phyloP scores from a whole-genome alignment of 176 grass and related monocot species.

The Musa schizocarpa region DNA sequence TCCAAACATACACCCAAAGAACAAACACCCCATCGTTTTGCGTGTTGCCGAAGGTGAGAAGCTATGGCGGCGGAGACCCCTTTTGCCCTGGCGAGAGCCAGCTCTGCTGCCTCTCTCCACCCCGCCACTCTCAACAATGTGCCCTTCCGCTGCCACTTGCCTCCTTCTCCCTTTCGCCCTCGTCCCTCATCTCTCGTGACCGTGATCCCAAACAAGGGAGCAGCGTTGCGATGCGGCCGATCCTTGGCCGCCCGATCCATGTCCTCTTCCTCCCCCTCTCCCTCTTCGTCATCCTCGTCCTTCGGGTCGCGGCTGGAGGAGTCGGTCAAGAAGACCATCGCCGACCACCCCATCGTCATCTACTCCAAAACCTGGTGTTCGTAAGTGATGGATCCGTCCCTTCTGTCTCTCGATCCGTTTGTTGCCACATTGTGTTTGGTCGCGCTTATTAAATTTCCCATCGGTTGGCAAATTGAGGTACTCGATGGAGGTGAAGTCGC shows the following conservation, averaged over 20 bases:
- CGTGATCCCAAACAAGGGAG: background rate
- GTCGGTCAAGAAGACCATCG: slow-evolving; percentile 56
- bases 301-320: slow-evolving; percentile 87
- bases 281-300: slow-evolving; percentile 40
- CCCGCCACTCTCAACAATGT: background rate
- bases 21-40: too few species aligned
- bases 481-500: slow-evolving; percentile 70
- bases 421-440: background rate
- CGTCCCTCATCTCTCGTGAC: slow-evolving; percentile 26
- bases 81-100: background rate
- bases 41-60: background rate
- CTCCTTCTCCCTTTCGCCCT: slow-evolving; percentile 19
- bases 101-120: too few species aligned
- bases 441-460: background rate
- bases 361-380: slow-evolving; percentile 97
- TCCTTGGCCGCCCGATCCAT: slow-evolving; percentile 14
- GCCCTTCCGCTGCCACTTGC: background rate
- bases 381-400: slow-evolving; percentile 26
- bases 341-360: slow-evolving; percentile 66
- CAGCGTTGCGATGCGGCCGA: background rate
- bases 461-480: slow-evolving; percentile 34
- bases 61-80: background rate
- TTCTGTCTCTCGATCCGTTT: background rate
- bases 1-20: too few species aligned
- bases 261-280: slow-evolving; percentile 11